phyloP scores from a whole-genome alignment of 192 early-diverging fungal species.

The Umbelopsis ramanniana region DNA sequence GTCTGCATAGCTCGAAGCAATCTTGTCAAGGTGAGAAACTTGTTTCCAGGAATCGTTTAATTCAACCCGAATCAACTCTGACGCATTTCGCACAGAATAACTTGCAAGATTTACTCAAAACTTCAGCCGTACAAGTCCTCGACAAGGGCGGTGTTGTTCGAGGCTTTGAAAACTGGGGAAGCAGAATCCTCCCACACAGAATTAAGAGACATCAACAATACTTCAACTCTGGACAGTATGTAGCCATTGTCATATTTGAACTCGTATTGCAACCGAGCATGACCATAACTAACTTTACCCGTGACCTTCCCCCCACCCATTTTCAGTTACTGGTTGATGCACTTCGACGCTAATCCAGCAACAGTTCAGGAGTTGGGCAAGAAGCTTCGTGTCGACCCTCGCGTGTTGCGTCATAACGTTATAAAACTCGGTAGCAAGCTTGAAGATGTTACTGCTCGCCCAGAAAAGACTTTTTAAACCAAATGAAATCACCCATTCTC shows the following conservation, averaged over 20 bases:
- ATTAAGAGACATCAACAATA: constrained; percentile 91
- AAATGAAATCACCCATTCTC: not conserved
- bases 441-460: constrained; percentile 55
- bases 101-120: constrained; percentile 73
- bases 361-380: constrained; percentile 63
- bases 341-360: constrained; percentile 76
- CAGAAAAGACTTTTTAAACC: constrained; percentile 47
- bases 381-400: constrained; percentile 67
- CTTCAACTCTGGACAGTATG: constrained; percentile 66
- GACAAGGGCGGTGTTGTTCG: constrained; percentile 87
- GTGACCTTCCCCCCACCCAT: not conserved
- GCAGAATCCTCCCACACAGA: constrained; percentile 76
- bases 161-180: constrained; percentile 76
- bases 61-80: not conserved
- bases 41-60: too few relatives aligned
- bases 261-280: too few relatives aligned
- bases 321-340: constrained; percentile 74
- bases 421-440: constrained; percentile 71
- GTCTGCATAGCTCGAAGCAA: constrained; percentile 67
- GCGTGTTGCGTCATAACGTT: constrained; percentile 75
- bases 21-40: constrained; percentile 51
- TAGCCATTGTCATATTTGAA: not conserved
- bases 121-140: constrained; percentile 77
- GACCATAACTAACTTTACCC: too few relatives aligned
- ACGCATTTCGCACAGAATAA: constrained; percentile 50